Base-by-base conservation (phyloP, 140 eudicot species). In the Cichorium intybus region DNA sequence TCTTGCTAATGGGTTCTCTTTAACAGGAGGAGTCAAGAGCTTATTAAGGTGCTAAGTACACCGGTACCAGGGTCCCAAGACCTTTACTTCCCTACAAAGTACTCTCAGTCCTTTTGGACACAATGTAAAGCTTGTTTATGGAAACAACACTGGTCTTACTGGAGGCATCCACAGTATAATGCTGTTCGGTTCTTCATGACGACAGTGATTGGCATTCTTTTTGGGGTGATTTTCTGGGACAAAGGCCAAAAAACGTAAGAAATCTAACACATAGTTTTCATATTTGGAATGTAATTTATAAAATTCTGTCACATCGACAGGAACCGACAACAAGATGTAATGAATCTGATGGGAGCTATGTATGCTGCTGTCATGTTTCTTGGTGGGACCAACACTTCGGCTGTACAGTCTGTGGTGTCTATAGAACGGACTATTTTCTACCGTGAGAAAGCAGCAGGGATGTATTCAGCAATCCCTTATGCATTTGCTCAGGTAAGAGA, bases 371-470 rank as follows among this genome's bases (percentile, higher is more conserved):
- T 90, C 8, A 28, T 86, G 80, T 90, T 90, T 65, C 89, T 90
- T 35, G 93, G 97, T 39, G 94, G 84, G 10, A 79, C 87, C 35
- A 90, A 82, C 63, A 75, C 95, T 21, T 64, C 85, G 1, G 71
- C 87, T 0, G 97, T 90, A 12, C 87, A 84, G 64, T 67, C 90
- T 9, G 86, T 90, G 29, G 97, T 90, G 21, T 76, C 89, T 12
- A 76, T 84, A 23, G 97, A 87, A 68, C 74, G 95, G 68, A 86
- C 97, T 0, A 90, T 90, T 49, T 90, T 87, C 55, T 90, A 84
- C 26, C 87, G 94, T 24, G 97, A 90, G 74, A 84, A 73, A 69
- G 95, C 93, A 14, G 89, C 97, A 17, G 87, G 97, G 47, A 86
- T 90, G 97, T 90, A 81, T 58, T 90, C 97, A 27, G 81, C 93